Evolutionary conservation across 2,329 filamentous ascomycete species (phyloP), one percentile per base, ranked within the genome.

Genomic region (Penicillium sp.): DNA sequence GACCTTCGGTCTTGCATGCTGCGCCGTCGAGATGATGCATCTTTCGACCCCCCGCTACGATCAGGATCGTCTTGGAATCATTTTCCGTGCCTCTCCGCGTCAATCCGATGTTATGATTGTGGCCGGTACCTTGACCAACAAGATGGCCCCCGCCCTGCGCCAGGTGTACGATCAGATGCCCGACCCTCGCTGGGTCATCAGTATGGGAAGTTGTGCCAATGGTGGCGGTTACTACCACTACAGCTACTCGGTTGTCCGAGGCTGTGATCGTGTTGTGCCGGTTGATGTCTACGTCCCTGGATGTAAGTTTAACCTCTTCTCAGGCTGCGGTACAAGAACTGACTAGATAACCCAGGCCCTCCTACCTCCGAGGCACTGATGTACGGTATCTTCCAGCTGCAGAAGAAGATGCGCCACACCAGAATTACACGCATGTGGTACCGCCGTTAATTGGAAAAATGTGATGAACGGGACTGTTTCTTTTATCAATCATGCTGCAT

Each of bases 81-180:
- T 93, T 74, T 93, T 93, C 85, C 87, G 89, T 67, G 89, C 89
- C 57, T 92, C 89, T 39, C 89, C 89, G 3, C 88, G 89, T 60
- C 89, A 93, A 75, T 91, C 89, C 60, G 90, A 94, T 74, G 88
- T 94, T 64, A 93, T 94, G 90, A 94, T 94, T 69, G 90, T 94
- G 40, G 90, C 90, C 48, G 90, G 90, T 61, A 95, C 90, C 36
- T 83, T 95, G 63, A 95, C 90, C 66, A 95, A 95, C 81, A 95
- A 95, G 81, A 95, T 95, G 91, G 90, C 90, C 1, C 90, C 90
- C 14, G 91, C 90, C 41, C 80, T 95, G 68, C 84, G 91, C 73
- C 90, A 93, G 78, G 89, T 93, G 61, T 95, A 95, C 78, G 90
- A 95, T 76, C 91, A 95, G 80, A 96, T 96, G 91, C 92, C 92